Conservation (phyloP, 345 rosid species). For the Citrus cavaleriei region DNA sequence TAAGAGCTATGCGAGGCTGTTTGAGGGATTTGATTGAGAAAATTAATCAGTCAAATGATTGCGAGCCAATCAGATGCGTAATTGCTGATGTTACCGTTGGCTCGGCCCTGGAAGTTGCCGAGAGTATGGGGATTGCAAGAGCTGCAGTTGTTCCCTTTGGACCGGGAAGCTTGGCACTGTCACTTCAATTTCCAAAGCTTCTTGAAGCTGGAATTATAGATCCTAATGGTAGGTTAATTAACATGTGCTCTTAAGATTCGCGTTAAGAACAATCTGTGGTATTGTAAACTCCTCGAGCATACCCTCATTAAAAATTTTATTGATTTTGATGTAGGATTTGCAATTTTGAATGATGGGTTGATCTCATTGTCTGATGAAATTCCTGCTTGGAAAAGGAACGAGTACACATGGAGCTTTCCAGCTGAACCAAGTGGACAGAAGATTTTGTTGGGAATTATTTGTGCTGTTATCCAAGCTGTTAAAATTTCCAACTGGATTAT, state of each 20-base stretch:
- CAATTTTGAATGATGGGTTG: background rate
- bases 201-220: conserved; percentile 16
- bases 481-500: conserved; percentile 15
- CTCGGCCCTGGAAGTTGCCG: conserved; percentile 30
- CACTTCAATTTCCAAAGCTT: conserved; percentile 14
- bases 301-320: no score
- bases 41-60: background rate
- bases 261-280: no score
- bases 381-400: conserved; percentile 13
- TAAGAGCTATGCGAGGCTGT: conserved; percentile 11
- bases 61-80: conserved; percentile 23
- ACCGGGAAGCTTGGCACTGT: conserved; percentile 16
- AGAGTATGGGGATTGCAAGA: conserved; percentile 14
- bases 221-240: conserved; percentile 15
- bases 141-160: conserved; percentile 15
- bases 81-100: conserved; percentile 18
- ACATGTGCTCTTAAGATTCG: no score
- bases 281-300: no score
- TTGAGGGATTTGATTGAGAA: conserved; percentile 26
- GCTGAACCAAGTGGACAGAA: background rate
- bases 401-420: conserved; percentile 21
- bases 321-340: conserved; percentile 7
- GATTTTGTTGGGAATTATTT: background rate
- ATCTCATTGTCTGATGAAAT: conserved; percentile 14
- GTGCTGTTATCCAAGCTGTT: background rate